These are phyloP conservation scores for Leccinum broughii DNA, from an alignment of 768 basidiomycete genomes.

Conservation along the genomic window DNA sequence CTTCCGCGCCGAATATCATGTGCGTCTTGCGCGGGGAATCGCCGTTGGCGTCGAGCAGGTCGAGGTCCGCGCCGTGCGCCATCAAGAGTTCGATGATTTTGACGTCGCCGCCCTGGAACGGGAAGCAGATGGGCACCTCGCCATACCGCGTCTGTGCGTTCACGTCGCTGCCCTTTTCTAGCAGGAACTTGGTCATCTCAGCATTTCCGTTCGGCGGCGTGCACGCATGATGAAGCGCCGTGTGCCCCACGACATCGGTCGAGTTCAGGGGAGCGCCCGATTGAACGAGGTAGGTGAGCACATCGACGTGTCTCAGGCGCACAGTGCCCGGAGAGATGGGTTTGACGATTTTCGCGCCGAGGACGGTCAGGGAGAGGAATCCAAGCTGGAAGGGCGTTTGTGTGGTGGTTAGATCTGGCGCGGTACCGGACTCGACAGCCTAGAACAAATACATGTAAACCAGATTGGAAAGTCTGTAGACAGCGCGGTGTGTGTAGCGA, in stretches of 20 bases:
- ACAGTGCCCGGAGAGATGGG: slow-evolving; percentile 6
- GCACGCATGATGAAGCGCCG: slow-evolving; percentile 50
- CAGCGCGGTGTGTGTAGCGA: not conserved
- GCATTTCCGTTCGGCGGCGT: slow-evolving; percentile 27
- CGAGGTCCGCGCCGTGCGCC: slow-evolving; percentile 49
- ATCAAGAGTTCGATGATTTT: slow-evolving; percentile 45
- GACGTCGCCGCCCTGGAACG: slow-evolving; percentile 36
- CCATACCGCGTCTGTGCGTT: slow-evolving; percentile 53
- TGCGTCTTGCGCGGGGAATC: slow-evolving; percentile 33
- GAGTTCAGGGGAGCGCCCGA: slow-evolving; percentile 41
- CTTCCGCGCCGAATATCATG: slow-evolving; percentile 40
- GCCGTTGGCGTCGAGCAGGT: slow-evolving; percentile 42
- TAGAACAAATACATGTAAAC: slow-evolving; percentile 4
- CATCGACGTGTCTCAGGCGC: slow-evolving; percentile 32
- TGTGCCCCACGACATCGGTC: slow-evolving; percentile 48
- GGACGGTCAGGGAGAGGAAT: slow-evolving; percentile 41
- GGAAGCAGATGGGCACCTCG: slow-evolving; percentile 40
- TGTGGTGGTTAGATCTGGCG: slow-evolving; percentile 39
- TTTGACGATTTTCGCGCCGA: slow-evolving; percentile 42
- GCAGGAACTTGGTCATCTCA: slow-evolving; percentile 39
- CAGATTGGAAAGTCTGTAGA: not conserved
- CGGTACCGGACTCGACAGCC: slow-evolving; percentile 29
- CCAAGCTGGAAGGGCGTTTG: slow-evolving; percentile 47
- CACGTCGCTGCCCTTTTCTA: slow-evolving; percentile 49
- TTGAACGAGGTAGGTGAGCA: slow-evolving; percentile 43